Percentiles rank a stretch among this genome's conserved stretches.
Conservation (phyloP, 2,329 filamentous ascomycete species). For the Aspergillus pseudoterreus region DNA sequence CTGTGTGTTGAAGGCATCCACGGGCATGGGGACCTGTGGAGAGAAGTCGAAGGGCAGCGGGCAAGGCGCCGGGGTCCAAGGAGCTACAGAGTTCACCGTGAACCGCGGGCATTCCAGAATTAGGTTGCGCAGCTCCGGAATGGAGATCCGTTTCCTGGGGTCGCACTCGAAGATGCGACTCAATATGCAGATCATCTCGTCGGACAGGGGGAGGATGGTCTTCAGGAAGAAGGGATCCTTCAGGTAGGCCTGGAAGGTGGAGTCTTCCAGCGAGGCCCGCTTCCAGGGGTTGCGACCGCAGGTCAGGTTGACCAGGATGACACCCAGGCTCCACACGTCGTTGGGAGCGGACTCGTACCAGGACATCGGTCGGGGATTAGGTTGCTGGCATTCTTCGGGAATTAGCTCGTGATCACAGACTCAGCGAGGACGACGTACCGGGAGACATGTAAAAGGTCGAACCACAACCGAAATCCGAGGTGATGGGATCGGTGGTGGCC, state of each 20-base stretch:
- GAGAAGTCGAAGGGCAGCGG: constrained; percentile 33
- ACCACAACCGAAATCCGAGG: constrained; percentile 93
- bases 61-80: constrained; percentile 36
- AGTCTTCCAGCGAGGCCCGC: constrained; percentile 87
- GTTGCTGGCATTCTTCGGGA: constrained; percentile 78
- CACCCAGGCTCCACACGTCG: constrained; percentile 96
- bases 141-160: constrained; percentile 75
- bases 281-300: constrained; percentile 99
- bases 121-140: constrained; percentile 72
- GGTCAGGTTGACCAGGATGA: constrained; percentile 94
- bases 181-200: constrained; percentile 84
- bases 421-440: constrained; percentile 59
- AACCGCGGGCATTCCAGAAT: constrained; percentile 75
- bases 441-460: constrained; percentile 99
- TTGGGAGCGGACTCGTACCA: constrained; percentile 92
- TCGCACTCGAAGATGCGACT: constrained; percentile 83
- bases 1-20: constrained; percentile 32
- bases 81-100: constrained; percentile 47
- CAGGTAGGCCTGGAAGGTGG: constrained; percentile 87
- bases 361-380: constrained; percentile 63
- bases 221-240: constrained; percentile 83
- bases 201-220: constrained; percentile 85
- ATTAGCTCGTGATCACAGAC: background rate
- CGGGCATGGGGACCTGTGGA: constrained; percentile 32
- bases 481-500: constrained; percentile 76